phyloP scores from a whole-genome alignment of 352 stramenopile genomes.

The Phytophthora aleatoria region DNA sequence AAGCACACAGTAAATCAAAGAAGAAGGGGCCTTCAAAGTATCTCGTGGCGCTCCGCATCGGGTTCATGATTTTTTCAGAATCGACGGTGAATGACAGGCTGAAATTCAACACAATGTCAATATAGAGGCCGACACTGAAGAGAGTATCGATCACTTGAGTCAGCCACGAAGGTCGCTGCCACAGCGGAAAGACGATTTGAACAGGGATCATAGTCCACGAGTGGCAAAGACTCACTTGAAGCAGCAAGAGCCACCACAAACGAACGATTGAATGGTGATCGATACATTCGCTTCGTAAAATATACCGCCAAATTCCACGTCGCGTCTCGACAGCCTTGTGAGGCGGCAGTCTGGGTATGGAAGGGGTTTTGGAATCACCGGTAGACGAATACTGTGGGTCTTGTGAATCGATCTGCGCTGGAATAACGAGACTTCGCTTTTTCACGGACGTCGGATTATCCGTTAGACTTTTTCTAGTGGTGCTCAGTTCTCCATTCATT shows the following conservation, averaged over 20 bases:
- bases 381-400: conserved; percentile 12
- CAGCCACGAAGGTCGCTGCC: conserved; percentile 37
- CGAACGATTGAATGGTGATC: conserved; percentile 53
- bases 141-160: conserved; percentile 37
- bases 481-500: conserved; percentile 18
- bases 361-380: no score
- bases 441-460: conserved; percentile 7
- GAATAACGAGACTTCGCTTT: conserved; percentile 24
- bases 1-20: conserved; percentile 48
- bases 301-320: conserved; percentile 7
- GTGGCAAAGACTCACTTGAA: conserved; percentile 40
- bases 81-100: conserved; percentile 57
- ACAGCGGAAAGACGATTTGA: conserved; percentile 57
- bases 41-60: conserved; percentile 34
- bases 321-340: conserved; percentile 3
- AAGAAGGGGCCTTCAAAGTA: conserved; percentile 49
- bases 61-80: conserved; percentile 61
- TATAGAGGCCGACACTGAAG: conserved; percentile 35
- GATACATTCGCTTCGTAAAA: conserved; percentile 33
- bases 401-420: conserved; percentile 11
- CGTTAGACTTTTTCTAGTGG: conserved; percentile 6
- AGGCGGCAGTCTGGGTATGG: no score
- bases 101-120: conserved; percentile 63
- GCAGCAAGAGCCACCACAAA: conserved; percentile 55
- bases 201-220: conserved; percentile 60